These are phyloP conservation scores for Pseudogymnoascus sp. DNA, from an alignment of 2,329 filamentous ascomycete genomes.

Conservation along the genomic window DNA sequence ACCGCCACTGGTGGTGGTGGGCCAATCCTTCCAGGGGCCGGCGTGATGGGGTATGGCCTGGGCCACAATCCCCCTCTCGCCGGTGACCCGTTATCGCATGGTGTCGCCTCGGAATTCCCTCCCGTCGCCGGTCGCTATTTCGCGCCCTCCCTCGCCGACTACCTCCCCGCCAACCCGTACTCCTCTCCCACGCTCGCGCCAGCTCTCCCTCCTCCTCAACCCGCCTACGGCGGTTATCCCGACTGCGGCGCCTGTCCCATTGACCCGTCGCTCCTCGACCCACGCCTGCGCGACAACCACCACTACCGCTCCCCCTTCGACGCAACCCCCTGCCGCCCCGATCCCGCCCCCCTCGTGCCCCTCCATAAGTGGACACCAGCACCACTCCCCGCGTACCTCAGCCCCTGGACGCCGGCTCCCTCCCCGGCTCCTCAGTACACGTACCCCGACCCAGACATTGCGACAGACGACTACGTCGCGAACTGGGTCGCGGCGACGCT, in stretches of 20 bases:
- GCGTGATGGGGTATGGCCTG: not conserved
- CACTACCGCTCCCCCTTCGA: not conserved
- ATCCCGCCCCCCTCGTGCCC: too few relatives aligned
- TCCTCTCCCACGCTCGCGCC: not conserved
- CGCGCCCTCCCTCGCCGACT: not conserved
- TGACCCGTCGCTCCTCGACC: not conserved
- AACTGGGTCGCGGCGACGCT: not conserved
- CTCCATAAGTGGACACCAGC: not conserved
- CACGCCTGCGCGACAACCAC: not conserved
- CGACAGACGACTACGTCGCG: not conserved
- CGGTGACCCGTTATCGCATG: not conserved
- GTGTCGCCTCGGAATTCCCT: not conserved
- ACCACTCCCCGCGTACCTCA: not conserved
- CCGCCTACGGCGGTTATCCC: too few relatives aligned
- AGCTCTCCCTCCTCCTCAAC: not conserved
- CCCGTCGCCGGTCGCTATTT: not conserved
- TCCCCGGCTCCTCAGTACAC: not conserved
- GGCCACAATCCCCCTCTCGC: not conserved
- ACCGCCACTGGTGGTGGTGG: not conserved
- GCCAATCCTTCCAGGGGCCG: not conserved
- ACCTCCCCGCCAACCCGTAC: not conserved
- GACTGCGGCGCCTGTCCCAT: not conserved
- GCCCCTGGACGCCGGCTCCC: not conserved
- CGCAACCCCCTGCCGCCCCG: too few relatives aligned
- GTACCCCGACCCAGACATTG: not conserved